A percentile compares a stretch with the other conserved stretches of the same genome.
Evolutionary conservation across 1,139 yeast species (phyloP).

Genomic region (Blastobotrys elegans): DNA sequence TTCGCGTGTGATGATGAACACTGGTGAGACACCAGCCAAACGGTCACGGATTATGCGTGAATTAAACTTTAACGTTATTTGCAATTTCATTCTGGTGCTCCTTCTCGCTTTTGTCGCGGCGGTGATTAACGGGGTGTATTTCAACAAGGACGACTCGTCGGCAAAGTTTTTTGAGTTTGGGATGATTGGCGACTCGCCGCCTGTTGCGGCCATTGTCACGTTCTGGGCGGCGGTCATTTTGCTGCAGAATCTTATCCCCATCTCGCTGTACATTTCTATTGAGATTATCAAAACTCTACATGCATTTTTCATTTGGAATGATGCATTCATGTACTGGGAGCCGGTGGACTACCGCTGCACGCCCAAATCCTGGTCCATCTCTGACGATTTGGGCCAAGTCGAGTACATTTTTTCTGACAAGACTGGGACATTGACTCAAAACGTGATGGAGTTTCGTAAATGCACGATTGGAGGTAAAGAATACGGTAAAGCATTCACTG

Average conservation of each 20-base stretch:
- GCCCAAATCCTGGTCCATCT: constrained; percentile 94
- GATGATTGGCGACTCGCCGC: constrained; percentile 55
- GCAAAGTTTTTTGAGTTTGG: constrained; percentile 69
- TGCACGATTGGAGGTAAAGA: constrained; percentile 80
- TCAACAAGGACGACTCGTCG: constrained; percentile 49
- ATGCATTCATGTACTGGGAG: constrained; percentile 77
- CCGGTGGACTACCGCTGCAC: constrained; percentile 87
- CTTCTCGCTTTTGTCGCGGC: constrained; percentile 79
- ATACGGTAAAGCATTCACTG: constrained; percentile 93
- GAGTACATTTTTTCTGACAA: constrained; percentile 94
- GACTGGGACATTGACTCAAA: constrained; percentile 95
- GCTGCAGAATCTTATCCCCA: constrained; percentile 87
- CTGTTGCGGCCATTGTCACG: constrained; percentile 74
- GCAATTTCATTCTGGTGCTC: constrained; percentile 72
- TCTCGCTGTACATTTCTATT: constrained; percentile 84
- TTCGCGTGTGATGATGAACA: constrained; percentile 86
- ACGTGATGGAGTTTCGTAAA: constrained; percentile 93
- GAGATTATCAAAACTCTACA: constrained; percentile 91
- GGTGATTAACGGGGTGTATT: constrained; percentile 73
- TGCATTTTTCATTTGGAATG: constrained; percentile 85
- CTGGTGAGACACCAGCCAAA: constrained; percentile 91
- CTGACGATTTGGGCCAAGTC: constrained; percentile 97
- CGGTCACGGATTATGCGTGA: constrained; percentile 78
- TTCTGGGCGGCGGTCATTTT: constrained; percentile 86
- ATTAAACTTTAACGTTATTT: constrained; percentile 72